phyloP scores from a whole-genome alignment of 2,329 filamentous ascomycete species.

The Cladosporium sp. region DNA sequence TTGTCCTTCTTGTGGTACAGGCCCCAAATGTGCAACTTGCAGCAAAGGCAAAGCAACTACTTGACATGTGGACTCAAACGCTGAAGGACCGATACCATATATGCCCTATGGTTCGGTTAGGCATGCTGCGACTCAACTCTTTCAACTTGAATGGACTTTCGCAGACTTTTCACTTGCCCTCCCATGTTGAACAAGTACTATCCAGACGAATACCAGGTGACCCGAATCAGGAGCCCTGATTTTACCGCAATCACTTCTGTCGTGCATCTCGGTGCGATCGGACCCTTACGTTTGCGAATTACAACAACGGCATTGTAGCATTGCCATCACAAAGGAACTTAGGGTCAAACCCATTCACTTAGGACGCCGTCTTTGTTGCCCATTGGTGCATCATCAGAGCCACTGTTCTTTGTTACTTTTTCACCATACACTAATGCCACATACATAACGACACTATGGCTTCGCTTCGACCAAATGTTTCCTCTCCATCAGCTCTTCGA shows the following conservation, averaged over 20 bases:
- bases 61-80: conserved; percentile 2
- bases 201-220: not conserved
- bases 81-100: not conserved
- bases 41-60: conserved; percentile 3
- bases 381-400: not conserved
- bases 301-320: not conserved
- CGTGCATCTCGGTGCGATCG: not conserved
- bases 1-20: not conserved
- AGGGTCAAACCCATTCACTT: not conserved
- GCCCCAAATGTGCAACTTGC: conserved; percentile 2
- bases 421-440: not conserved
- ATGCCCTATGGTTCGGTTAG: conserved; percentile 2
- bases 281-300: not conserved
- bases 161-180: conserved; percentile 1
- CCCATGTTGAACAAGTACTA: conserved; percentile 5
- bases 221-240: not conserved
- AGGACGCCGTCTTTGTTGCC: not conserved
- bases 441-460: not conserved
- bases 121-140: not conserved
- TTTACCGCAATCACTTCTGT: too few species aligned
- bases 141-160: not conserved
- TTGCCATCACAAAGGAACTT: not conserved
- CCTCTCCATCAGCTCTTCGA: not conserved
- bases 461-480: not conserved
- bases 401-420: not conserved